phyloP scores from a whole-genome alignment of 2,329 filamentous ascomycete species.

The Berkeleyomyces rouxiae region DNA sequence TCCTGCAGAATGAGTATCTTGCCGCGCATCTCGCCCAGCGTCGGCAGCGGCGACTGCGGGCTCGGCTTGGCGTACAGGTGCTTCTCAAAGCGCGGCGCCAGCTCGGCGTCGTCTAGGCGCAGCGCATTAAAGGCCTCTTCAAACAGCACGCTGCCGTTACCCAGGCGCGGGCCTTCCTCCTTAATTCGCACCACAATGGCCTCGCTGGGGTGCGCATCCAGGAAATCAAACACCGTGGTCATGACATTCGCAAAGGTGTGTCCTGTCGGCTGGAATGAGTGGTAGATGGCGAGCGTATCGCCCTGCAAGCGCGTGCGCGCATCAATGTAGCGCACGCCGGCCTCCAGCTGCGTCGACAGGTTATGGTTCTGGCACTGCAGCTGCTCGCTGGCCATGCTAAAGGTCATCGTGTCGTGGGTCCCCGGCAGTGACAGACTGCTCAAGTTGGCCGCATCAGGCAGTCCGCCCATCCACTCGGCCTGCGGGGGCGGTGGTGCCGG shows the following conservation, averaged over 20 bases:
- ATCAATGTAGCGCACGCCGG: constrained; percentile 34
- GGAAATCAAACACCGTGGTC: constrained; percentile 28
- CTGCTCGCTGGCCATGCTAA: constrained; percentile 21
- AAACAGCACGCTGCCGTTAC: constrained; percentile 24
- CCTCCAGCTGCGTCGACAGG: constrained; percentile 27
- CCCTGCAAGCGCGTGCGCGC: constrained; percentile 29
- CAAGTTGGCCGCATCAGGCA: constrained; percentile 27
- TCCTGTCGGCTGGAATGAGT: constrained; percentile 29
- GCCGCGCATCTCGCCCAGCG: constrained; percentile 28
- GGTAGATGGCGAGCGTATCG: constrained; percentile 30
- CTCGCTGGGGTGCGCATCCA: constrained; percentile 29
- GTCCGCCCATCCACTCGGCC: constrained; percentile 27
- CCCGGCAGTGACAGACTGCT: constrained; percentile 33
- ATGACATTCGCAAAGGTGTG: constrained; percentile 29
- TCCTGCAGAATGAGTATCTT: constrained; percentile 33
- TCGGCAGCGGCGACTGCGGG: constrained; percentile 22
- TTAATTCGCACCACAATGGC: constrained; percentile 34
- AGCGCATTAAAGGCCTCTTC: constrained; percentile 29
- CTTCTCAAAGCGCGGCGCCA: constrained; percentile 19
- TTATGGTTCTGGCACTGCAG: constrained; percentile 33
- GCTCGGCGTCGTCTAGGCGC: constrained; percentile 22
- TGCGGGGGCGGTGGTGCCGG: constrained; percentile 13
- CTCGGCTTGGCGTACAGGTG: constrained; percentile 24
- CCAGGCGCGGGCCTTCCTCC: constrained; percentile 25
- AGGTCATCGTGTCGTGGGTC: constrained; percentile 38